Evolutionary conservation across 2,329 filamentous ascomycete genomes (phyloP).

Genomic region (Xylariaceae sp.): DNA sequence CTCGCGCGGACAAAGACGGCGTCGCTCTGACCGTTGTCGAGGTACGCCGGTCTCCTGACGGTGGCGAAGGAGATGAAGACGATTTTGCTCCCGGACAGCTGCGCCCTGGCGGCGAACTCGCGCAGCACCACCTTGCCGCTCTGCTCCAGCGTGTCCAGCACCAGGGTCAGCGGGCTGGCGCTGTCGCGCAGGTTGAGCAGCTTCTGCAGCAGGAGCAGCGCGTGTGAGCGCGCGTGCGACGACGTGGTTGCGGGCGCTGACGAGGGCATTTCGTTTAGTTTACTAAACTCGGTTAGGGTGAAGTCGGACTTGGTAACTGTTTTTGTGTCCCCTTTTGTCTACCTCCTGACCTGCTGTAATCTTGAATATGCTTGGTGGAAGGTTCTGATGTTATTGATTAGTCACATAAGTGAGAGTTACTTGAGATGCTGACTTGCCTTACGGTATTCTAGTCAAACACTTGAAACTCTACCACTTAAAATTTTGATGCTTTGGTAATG

Average conservation of each 20-base stretch:
- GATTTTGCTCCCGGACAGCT: conserved; percentile 62
- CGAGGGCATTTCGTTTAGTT: conserved; percentile 45
- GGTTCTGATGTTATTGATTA: too few relatives aligned
- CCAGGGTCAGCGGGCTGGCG: conserved; percentile 77
- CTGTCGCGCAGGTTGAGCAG: conserved; percentile 72
- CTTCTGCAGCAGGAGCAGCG: conserved; percentile 76
- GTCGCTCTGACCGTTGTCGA: too few relatives aligned
- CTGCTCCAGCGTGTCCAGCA: conserved; percentile 83
- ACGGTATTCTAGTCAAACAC: too few relatives aligned
- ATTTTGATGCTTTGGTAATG: too few relatives aligned
- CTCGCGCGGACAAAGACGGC: conserved; percentile 59
- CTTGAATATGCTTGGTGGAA: too few relatives aligned
- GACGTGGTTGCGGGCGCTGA: conserved; percentile 40
- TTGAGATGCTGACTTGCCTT: too few relatives aligned
- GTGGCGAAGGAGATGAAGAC: conserved; percentile 77
- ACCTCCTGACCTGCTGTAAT: too few relatives aligned
- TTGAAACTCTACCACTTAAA: too few relatives aligned
- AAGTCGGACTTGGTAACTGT: too few relatives aligned
- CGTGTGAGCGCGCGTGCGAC: conserved; percentile 73
- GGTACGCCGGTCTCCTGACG: conserved; percentile 55
- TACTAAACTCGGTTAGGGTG: too few relatives aligned
- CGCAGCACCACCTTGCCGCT: conserved; percentile 61
- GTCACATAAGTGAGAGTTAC: too few relatives aligned
- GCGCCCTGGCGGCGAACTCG: conserved; percentile 68
- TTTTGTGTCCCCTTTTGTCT: too few relatives aligned